Conservation (phyloP, 1,284 basidiomycete genomes). For the Cutaneotrichosporon spelunceum region DNA sequence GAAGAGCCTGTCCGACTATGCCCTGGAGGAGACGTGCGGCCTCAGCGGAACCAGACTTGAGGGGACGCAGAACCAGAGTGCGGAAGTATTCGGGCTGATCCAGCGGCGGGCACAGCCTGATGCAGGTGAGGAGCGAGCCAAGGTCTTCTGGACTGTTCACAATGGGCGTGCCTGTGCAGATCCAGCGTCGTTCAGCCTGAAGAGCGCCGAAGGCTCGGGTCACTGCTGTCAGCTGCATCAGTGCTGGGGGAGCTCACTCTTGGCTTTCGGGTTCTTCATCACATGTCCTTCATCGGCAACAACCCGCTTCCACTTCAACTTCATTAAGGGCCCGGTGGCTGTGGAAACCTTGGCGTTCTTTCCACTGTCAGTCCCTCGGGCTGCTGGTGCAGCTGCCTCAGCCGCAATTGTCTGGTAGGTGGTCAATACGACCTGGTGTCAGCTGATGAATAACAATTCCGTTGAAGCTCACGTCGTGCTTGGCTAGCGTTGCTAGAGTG, state of each 20-base stretch:
- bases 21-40: conserved; percentile 74
- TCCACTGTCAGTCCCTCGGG: conserved; percentile 19
- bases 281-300: conserved; percentile 84
- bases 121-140: conserved; percentile 75
- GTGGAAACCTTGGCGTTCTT: conserved; percentile 35
- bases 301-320: conserved; percentile 77
- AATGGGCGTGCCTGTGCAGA: conserved; percentile 64
- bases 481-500: conserved; percentile 60
- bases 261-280: conserved; percentile 78
- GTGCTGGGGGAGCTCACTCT: conserved; percentile 52
- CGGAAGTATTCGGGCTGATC: conserved; percentile 78
- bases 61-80: conserved; percentile 65
- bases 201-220: conserved; percentile 67
- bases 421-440: conserved; percentile 65
- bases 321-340: conserved; percentile 59
- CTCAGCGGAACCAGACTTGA: conserved; percentile 63
- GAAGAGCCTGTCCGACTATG: conserved; percentile 75
- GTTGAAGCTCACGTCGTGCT: conserved; percentile 58
- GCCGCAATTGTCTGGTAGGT: conserved; percentile 68
- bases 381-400: conserved; percentile 23
- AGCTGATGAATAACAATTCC: not conserved
- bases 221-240: conserved; percentile 48
- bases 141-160: conserved; percentile 80
- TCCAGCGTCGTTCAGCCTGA: conserved; percentile 71
- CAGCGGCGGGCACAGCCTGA: conserved; percentile 73